phyloP scores from a whole-genome alignment of 169 alveolate species.

The Plasmodium fragile region DNA sequence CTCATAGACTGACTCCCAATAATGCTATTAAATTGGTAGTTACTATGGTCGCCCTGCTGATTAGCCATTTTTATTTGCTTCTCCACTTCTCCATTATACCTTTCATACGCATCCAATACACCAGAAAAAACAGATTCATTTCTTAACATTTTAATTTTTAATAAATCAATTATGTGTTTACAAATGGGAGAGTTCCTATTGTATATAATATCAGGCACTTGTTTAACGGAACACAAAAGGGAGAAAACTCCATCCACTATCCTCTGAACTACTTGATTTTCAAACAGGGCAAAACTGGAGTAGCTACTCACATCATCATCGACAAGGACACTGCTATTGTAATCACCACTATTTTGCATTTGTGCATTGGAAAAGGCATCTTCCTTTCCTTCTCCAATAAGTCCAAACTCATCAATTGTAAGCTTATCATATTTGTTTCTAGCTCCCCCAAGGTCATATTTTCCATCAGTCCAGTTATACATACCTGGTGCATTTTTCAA shows the following conservation, averaged over 20 bases:
- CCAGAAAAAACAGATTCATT: slow-evolving; percentile 32
- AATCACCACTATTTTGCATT: neutral
- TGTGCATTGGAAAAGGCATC: neutral
- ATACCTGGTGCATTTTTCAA: neutral
- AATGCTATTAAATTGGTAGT: slow-evolving; percentile 67
- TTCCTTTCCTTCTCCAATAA: neutral
- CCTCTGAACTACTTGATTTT: slow-evolving; percentile 13
- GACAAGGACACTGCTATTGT: neutral
- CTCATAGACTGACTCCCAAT: slow-evolving; percentile 24
- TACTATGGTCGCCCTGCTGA: slow-evolving; percentile 55
- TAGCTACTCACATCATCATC: neutral
- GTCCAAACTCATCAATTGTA: slow-evolving; percentile 25
- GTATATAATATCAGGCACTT: slow-evolving; percentile 50
- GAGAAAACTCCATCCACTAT: slow-evolving; percentile 57
- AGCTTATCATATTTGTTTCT: neutral
- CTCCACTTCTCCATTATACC: slow-evolving; percentile 77
- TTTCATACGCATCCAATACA: slow-evolving; percentile 70
- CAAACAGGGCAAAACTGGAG: slow-evolving; percentile 18
- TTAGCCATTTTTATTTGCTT: slow-evolving; percentile 71
- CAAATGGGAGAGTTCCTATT: slow-evolving; percentile 49
- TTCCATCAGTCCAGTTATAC: neutral
- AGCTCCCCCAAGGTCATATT: neutral
- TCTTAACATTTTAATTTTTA: slow-evolving; percentile 38
- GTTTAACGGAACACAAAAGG: slow-evolving; percentile 25
- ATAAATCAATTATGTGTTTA: slow-evolving; percentile 37